These are phyloP conservation scores for Coemansia sp. DNA, from an alignment of 192 early-diverging fungal species.

Conservation along the genomic window DNA sequence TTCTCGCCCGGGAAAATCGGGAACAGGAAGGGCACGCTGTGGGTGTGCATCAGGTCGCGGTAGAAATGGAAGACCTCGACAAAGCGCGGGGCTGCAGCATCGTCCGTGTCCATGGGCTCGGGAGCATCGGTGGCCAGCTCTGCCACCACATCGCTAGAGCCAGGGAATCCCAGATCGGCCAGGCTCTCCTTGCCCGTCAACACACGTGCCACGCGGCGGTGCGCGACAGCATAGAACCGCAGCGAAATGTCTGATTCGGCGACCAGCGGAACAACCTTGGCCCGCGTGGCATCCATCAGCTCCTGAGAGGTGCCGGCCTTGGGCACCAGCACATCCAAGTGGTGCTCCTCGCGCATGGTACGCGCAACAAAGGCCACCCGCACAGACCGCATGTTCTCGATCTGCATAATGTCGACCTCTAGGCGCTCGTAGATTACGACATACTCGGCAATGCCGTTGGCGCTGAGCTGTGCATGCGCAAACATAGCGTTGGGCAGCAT, in stretches of 20 bases:
- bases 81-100: constrained; percentile 28
- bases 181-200: constrained; percentile 47
- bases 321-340: constrained; percentile 63
- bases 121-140: not conserved
- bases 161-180: constrained; percentile 31
- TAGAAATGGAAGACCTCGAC: constrained; percentile 75
- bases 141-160: constrained; percentile 25
- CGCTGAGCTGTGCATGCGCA: constrained; percentile 8
- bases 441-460: constrained; percentile 19
- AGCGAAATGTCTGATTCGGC: constrained; percentile 46
- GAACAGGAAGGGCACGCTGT: constrained; percentile 84
- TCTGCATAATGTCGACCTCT: constrained; percentile 70
- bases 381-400: constrained; percentile 71
- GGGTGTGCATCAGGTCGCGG: constrained; percentile 58
- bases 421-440: constrained; percentile 78
- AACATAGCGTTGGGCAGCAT: constrained; percentile 45
- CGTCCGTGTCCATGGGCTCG: constrained; percentile 35
- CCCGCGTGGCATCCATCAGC: constrained; percentile 48
- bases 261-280: constrained; percentile 42
- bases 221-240: constrained; percentile 54
- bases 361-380: constrained; percentile 64
- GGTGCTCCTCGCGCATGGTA: constrained; percentile 61
- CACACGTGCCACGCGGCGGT: constrained; percentile 47
- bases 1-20: constrained; percentile 59
- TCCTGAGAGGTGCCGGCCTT: constrained; percentile 52